Conservation (phyloP, 441 rosid genomes). For the Manihot esculenta region DNA sequence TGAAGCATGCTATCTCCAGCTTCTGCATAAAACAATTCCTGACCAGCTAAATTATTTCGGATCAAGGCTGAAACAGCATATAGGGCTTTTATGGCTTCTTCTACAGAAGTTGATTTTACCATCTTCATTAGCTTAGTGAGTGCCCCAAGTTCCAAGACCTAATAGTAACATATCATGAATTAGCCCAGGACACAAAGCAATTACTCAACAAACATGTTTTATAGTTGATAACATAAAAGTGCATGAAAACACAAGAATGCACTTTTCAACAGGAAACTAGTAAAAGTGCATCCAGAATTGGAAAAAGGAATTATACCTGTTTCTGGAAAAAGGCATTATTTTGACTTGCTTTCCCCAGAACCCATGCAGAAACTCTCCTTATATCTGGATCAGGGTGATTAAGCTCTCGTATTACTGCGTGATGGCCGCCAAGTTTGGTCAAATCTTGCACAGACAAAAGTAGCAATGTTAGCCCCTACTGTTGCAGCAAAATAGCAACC, state of each 20-base stretch:
- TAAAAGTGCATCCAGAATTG: background rate
- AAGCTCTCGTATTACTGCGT: slow-evolving; percentile 52
- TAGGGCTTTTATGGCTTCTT: slow-evolving; percentile 87
- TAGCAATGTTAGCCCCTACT: slow-evolving; percentile 8
- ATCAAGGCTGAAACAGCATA: slow-evolving; percentile 84
- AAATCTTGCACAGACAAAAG: slow-evolving; percentile 51
- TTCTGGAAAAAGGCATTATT: slow-evolving; percentile 78
- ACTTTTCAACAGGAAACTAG: slow-evolving; percentile 1
- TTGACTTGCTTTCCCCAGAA: slow-evolving; percentile 88
- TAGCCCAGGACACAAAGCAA: slow-evolving; percentile 1
- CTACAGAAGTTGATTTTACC: slow-evolving; percentile 57
- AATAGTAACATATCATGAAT: slow-evolving; percentile 15
- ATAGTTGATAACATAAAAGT: background rate
- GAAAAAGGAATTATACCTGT: slow-evolving; percentile 44
- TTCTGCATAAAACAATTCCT: slow-evolving; percentile 65
- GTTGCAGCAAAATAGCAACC: background rate
- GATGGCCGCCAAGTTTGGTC: slow-evolving; percentile 75
- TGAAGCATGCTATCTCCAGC: slow-evolving; percentile 80
- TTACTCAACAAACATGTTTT: background rate
- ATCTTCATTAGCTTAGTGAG: slow-evolving; percentile 59
- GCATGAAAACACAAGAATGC: background rate
- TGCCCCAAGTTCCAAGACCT: slow-evolving; percentile 79
- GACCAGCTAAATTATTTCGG: slow-evolving; percentile 67
- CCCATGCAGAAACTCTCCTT: slow-evolving; percentile 87
- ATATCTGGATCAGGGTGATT: slow-evolving; percentile 61